These are phyloP conservation scores for Phytomonas sp. DNA, from an alignment of 208 protist genomes.

Conservation along the genomic window DNA sequence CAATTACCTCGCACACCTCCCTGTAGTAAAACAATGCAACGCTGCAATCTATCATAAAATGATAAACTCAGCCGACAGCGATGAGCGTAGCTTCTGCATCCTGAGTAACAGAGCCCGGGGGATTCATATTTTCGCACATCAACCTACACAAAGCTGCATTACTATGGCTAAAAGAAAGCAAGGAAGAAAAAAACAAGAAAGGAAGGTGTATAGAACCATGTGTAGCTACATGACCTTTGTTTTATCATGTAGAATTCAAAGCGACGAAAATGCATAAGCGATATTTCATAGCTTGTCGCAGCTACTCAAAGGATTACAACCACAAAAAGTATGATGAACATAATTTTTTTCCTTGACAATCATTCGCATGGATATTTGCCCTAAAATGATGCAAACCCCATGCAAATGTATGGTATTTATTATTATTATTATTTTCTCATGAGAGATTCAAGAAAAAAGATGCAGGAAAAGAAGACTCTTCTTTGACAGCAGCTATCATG, in stretches of 20 bases:
- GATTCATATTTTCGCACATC: too few species aligned
- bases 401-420: not conserved
- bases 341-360: not conserved
- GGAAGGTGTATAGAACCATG: not conserved
- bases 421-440: not conserved
- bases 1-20: too few species aligned
- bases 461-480: not conserved
- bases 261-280: too few species aligned
- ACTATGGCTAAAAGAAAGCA: not conserved
- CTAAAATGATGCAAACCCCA: not conserved
- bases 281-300: not conserved
- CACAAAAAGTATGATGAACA: not conserved
- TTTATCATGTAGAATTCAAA: too few species aligned
- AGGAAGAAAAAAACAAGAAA: conserved; percentile 6
- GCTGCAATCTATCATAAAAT: too few species aligned
- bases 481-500: not conserved
- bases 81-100: too few species aligned
- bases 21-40: too few species aligned
- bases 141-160: too few species aligned
- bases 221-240: not conserved
- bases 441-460: not conserved
- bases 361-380: not conserved
- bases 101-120: too few species aligned
- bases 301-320: not conserved
- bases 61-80: too few species aligned